Percentiles rank a stretch among this genome's conserved stretches.
Conservation (phyloP, 1,139 yeast genomes). For the Zhuliangozyma parablackwelliae region DNA sequence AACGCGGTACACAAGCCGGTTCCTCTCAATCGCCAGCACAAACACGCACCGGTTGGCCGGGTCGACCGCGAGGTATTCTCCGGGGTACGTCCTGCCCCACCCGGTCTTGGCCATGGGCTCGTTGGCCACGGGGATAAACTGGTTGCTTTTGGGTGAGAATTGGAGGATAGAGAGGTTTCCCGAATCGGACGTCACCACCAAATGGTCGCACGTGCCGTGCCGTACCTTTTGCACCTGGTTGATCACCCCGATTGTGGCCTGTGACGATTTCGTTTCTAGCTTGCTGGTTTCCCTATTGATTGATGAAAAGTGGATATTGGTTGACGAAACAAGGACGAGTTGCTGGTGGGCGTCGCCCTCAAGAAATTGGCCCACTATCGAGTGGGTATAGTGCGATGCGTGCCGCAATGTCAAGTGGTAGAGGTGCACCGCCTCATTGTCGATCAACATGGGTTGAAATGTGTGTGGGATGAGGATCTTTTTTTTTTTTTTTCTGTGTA, state of each 20-base stretch:
- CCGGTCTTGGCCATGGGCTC: conserved; percentile 79
- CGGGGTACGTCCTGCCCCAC: conserved; percentile 70
- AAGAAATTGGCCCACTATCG: conserved; percentile 66
- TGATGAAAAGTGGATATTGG: conserved; percentile 47
- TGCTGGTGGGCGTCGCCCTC: conserved; percentile 58
- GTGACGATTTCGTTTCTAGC: conserved; percentile 37
- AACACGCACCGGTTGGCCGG: conserved; percentile 69
- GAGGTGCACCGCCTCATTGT: conserved; percentile 44
- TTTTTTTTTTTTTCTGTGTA: neutral
- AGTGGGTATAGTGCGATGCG: conserved; percentile 48
- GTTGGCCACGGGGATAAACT: conserved; percentile 48
- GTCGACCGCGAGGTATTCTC: conserved; percentile 70
- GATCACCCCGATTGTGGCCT: conserved; percentile 57
- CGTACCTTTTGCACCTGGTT: conserved; percentile 50
- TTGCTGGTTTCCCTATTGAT: conserved; percentile 56
- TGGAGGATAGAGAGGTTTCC: conserved; percentile 65
- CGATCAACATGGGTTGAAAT: conserved; percentile 8
- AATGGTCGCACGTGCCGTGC: conserved; percentile 35
- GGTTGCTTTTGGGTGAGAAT: conserved; percentile 32
- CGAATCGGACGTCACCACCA: conserved; percentile 77
- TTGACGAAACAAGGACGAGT: conserved; percentile 55
- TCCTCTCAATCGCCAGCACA: conserved; percentile 68
- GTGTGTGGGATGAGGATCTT: neutral
- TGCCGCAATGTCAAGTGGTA: conserved; percentile 65
- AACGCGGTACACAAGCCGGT: conserved; percentile 56